Evolutionary conservation across 805 yeast species (phyloP).

Genomic region (Torulaspora microellipsoides): DNA sequence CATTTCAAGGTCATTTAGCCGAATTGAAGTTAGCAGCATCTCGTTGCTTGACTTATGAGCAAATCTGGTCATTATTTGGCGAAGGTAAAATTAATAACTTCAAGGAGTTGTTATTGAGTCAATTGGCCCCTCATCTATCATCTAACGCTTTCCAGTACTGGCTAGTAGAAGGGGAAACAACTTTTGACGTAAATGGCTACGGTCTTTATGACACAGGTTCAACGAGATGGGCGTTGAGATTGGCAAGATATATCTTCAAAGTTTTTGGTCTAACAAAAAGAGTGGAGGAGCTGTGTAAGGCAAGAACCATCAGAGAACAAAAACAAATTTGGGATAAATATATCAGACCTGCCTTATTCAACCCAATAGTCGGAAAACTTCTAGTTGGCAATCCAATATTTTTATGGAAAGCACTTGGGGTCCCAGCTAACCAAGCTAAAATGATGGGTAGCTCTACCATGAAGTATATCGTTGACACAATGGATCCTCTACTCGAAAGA

Average conservation of each 20-base stretch:
- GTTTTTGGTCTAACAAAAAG: slow-evolving; percentile 48
- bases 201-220: slow-evolving; percentile 82
- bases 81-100: slow-evolving; percentile 59
- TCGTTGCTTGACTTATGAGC: slow-evolving; percentile 50
- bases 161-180: slow-evolving; percentile 56
- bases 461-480: slow-evolving; percentile 68
- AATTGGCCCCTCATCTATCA: slow-evolving; percentile 65
- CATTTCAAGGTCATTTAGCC: slow-evolving; percentile 73
- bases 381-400: slow-evolving; percentile 80
- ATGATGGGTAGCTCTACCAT: slow-evolving; percentile 72
- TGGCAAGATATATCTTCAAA: slow-evolving; percentile 57
- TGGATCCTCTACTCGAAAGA: slow-evolving; percentile 66
- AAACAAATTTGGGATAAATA: slow-evolving; percentile 54
- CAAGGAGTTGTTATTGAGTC: slow-evolving; percentile 46
- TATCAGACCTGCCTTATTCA: slow-evolving; percentile 66
- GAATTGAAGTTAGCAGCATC: slow-evolving; percentile 75
- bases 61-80: slow-evolving; percentile 74
- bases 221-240: slow-evolving; percentile 78
- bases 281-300: slow-evolving; percentile 52
- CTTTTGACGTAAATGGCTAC: slow-evolving; percentile 50
- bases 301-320: slow-evolving; percentile 60
- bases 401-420: slow-evolving; percentile 87
- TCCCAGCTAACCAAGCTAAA: slow-evolving; percentile 76
- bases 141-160: slow-evolving; percentile 80
- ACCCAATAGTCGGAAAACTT: slow-evolving; percentile 60